Conservation (phyloP, 2,329 filamentous ascomycete species). For the Paracoccidioides lutzii region DNA sequence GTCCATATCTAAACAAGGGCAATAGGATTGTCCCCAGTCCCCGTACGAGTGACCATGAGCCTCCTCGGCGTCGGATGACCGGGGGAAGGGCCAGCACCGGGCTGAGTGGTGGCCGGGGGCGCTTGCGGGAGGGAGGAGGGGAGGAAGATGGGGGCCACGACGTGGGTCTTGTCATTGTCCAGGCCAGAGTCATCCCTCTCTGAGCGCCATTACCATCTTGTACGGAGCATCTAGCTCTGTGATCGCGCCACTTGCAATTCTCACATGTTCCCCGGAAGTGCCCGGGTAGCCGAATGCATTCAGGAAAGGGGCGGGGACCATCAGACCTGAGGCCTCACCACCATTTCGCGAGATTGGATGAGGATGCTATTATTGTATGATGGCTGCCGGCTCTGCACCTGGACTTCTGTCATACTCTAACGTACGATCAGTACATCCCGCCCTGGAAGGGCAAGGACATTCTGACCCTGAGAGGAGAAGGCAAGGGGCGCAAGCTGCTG, state of each 20-base stretch:
- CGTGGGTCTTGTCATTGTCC: no score
- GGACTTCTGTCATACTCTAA: not conserved
- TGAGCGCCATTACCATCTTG: not conserved
- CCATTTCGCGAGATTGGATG: not conserved
- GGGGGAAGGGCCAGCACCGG: no score
- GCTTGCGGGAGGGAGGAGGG: no score
- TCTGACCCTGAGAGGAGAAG: not conserved
- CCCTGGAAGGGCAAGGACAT: constrained; percentile 2
- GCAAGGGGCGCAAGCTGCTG: constrained; percentile 1
- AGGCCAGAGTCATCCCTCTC: not conserved
- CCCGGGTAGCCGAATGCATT: not conserved
- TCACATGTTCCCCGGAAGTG: constrained; percentile 4
- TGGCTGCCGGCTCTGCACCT: not conserved
- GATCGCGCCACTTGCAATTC: constrained; percentile 7
- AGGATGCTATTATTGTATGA: constrained; percentile 2
- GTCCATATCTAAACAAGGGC: no score
- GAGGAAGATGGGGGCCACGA: no score
- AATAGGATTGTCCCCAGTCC: no score
- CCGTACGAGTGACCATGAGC: no score
- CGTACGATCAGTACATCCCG: constrained; percentile 1
- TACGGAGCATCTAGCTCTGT: constrained; percentile 3
- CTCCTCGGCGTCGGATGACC: no score
- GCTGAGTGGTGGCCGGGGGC: no score
- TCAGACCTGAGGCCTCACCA: not conserved
- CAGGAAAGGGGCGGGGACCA: constrained; percentile 2